A percentile compares a stretch with the other conserved stretches of the same genome.
Evolutionary conservation across 768 basidiomycete species (phyloP).

Genomic region (Hygrocybe coccinea): DNA sequence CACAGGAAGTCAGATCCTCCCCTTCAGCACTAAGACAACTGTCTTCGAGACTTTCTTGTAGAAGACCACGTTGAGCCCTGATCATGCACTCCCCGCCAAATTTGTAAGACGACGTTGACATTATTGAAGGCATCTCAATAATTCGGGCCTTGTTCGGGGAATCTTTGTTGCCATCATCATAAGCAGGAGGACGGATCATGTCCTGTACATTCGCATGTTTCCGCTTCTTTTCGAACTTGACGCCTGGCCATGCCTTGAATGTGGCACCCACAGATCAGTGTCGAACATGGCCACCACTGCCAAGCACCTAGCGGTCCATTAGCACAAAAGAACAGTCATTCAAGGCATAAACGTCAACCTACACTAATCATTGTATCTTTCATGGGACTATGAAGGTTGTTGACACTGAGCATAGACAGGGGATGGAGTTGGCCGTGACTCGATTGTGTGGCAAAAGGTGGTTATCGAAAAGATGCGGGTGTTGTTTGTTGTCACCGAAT

Average conservation of each 20-base stretch:
- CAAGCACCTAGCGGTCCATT: constrained; percentile 48
- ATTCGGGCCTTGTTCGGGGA: constrained; percentile 47
- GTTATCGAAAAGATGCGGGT: constrained; percentile 20
- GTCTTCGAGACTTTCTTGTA: constrained; percentile 65
- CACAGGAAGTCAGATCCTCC: constrained; percentile 55
- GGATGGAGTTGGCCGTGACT: no score
- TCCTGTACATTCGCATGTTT: constrained; percentile 45
- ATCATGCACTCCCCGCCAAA: constrained; percentile 73
- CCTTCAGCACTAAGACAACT: constrained; percentile 60
- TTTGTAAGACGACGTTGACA: constrained; percentile 55
- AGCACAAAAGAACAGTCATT: background rate
- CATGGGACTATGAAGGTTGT: constrained; percentile 44
- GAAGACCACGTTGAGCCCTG: constrained; percentile 53
- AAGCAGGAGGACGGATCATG: constrained; percentile 22
- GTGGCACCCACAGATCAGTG: constrained; percentile 61
- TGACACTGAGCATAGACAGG: constrained; percentile 56
- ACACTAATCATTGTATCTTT: constrained; percentile 78
- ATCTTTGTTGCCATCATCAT: constrained; percentile 19
- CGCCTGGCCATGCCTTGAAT: constrained; percentile 69
- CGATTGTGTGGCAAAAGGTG: constrained; percentile 43
- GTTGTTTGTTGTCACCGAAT: constrained; percentile 49
- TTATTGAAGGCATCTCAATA: constrained; percentile 62
- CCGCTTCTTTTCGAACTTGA: constrained; percentile 54
- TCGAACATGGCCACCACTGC: constrained; percentile 71
- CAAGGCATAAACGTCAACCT: constrained; percentile 22